These are phyloP conservation scores for Stagonosporopsis cucurbitacearum DNA, from an alignment of 2,329 filamentous ascomycete genomes.

Conservation along the genomic window DNA sequence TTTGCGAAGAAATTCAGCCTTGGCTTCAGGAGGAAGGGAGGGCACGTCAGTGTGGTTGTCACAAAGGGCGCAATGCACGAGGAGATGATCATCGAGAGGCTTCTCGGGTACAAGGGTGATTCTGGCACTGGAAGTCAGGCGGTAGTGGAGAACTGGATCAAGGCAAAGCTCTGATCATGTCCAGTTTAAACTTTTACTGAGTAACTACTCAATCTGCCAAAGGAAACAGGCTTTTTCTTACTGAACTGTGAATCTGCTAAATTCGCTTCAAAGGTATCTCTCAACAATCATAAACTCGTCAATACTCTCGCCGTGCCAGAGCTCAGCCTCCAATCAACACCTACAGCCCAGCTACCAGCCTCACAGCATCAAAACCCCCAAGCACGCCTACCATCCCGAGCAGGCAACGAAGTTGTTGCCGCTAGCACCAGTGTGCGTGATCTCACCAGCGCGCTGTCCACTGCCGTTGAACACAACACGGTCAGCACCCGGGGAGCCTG, in stretches of 20 bases:
- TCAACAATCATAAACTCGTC: constrained; percentile 1
- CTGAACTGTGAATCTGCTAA: background rate
- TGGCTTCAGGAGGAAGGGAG: constrained; percentile 42
- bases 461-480: constrained; percentile 67
- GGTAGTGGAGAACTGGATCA: constrained; percentile 50
- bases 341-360: background rate
- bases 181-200: background rate
- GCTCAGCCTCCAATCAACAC: background rate
- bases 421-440: constrained; percentile 74
- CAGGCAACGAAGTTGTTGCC: constrained; percentile 74
- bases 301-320: background rate
- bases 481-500: constrained; percentile 69
- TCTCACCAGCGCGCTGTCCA: constrained; percentile 66
- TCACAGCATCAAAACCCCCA: constrained; percentile 32
- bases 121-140: constrained; percentile 45
- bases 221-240: background rate
- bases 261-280: constrained; percentile 8
- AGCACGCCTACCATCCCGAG: constrained; percentile 55
- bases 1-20: constrained; percentile 57
- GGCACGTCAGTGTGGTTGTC: constrained; percentile 44
- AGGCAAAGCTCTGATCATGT: constrained; percentile 34
- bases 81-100: constrained; percentile 51
- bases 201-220: background rate
- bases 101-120: constrained; percentile 49
- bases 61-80: constrained; percentile 50